These are phyloP conservation scores for Pythium dissotocum DNA, from an alignment of 352 stramenopile species.

Conservation along the genomic window DNA sequence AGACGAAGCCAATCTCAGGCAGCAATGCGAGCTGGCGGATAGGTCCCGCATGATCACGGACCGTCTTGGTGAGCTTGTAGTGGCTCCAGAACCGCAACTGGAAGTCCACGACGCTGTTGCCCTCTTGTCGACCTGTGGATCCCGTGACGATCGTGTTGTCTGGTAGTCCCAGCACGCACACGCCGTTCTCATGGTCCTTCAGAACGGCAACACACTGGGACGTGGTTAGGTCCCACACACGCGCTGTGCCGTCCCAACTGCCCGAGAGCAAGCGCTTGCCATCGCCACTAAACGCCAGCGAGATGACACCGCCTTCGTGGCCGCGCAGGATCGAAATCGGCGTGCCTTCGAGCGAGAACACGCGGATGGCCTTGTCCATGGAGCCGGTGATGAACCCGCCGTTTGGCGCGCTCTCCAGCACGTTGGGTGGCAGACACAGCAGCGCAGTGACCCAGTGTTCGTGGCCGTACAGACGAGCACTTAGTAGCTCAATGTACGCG, in stretches of 20 bases:
- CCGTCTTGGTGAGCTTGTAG: conserved; percentile 50
- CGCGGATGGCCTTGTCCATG: conserved; percentile 80
- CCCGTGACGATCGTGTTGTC: conserved; percentile 71
- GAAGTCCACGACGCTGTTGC: conserved; percentile 77
- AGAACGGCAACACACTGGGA: conserved; percentile 60
- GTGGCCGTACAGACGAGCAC: conserved; percentile 67
- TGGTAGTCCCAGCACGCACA: conserved; percentile 70
- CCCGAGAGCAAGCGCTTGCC: conserved; percentile 61
- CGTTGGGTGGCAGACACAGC: conserved; percentile 35
- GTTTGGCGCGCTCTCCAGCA: conserved; percentile 25
- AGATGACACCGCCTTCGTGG: conserved; percentile 81
- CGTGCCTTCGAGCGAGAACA: conserved; percentile 56
- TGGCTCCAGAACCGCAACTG: conserved; percentile 76
- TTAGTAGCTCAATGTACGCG: conserved; percentile 47
- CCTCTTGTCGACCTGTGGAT: conserved; percentile 74
- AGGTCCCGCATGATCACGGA: conserved; percentile 64
- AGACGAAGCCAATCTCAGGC: conserved; percentile 73
- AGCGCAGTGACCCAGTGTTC: conserved; percentile 84
- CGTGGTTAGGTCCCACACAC: conserved; percentile 66
- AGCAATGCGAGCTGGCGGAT: conserved; percentile 73
- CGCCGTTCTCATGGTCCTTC: conserved; percentile 75
- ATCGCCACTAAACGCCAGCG: conserved; percentile 46
- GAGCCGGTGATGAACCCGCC: conserved; percentile 72
- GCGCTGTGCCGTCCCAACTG: conserved; percentile 81
- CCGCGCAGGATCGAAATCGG: conserved; percentile 46